Base-by-base conservation (phyloP, 208 protist genomes). In the Porcisia deanei region DNA sequence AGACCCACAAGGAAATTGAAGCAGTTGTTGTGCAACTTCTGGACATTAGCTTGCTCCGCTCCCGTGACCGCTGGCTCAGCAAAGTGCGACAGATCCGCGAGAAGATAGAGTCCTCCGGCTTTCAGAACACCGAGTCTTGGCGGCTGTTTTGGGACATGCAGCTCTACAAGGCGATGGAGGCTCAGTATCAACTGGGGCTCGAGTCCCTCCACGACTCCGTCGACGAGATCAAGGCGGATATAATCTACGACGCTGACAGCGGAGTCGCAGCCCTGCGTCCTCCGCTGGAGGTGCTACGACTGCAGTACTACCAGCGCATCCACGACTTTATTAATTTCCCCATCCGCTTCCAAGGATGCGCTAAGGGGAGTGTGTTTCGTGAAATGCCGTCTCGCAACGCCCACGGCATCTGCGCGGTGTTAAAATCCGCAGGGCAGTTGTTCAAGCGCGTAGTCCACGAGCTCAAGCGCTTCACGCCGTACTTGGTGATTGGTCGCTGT, bases 141-240 rank as follows among this genome's bases (percentile, higher is more conserved):
- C 94, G 91, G 71, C 71, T 86, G 37, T 99, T 99, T 87, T 99
- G 98, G 98, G 98, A 99, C 85, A 91, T 98, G 89, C 98, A 99
- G 82, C 71, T 99, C 1, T 99, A 99, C 94, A 99, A 99, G 83
- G 98, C 93, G 30, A 91, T 99, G 79, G 97, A 99, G 79, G 77
- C 90, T 71, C 97, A 99, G 87, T 99, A 99, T 85, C 93, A 96
- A 71, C 58, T 91, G 8, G 97, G 97, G 0, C 80, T 99, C 25
- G 95, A 98, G 83, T 91, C 84, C 39, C 91, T 99, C 18, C 94
- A 99, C 85, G 96, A 98, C 68, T 82, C 83, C 10, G 87, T 99
- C 34, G 84, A 91, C 34, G 95, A 98, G 71, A 97, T 99, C 45
- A 93, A 94, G 70, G 92, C 89, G 0, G 97, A 99, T 59, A 84